Evolutionary conservation across 345 rosid genomes (phyloP), one percentile per base, ranked within the genome.

Genomic region (Passiflora organensis): DNA sequence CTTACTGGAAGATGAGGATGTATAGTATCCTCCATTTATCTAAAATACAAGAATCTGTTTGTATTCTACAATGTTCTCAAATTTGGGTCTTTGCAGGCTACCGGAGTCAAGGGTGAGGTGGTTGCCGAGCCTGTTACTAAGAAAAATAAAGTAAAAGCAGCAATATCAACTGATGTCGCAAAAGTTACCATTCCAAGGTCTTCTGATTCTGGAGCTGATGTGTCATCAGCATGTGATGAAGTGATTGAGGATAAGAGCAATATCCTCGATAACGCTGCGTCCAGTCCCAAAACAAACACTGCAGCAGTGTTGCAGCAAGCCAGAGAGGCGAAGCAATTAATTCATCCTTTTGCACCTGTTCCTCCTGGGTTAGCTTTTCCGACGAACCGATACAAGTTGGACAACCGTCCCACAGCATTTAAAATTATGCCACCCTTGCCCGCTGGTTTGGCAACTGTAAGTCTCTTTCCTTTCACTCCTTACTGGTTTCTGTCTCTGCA

Each of bases 391-490:
- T 86, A 79, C 83, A 88, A 83, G 67, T 62, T 88, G 70, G 98
- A 91, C 72, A 82, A 84, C 70, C 93, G 91, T 21, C 78, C 98
- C 24, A 80, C 89, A 32, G 52, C 87, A 48, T 84, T 91, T 69
- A 84, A 67, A 72, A 71, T 91, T 46, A 53, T 68, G 36, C 84
- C 88, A 23, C 98, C 98, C 42, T 71, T 91, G 64, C 98, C 98
- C 2, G 41, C 72, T 60, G 93, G 80, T 52, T 78, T 91, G 60
- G 82, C 82, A 10, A 78, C 81, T 80, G 99, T 93, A 76, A 64
- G 74, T 67, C 51, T 19, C 67, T 74, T 67, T 70, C 63, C 63
- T 32, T 43, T 20, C n/a, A 20, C 45, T 20, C 24, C 14, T 21
- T 52, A n/a, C 12, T 13, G 3, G 37, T 37, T 1, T 56, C 21